phyloP scores from a whole-genome alignment of 2,329 filamentous ascomycete genomes.

The Triangularia setosa region DNA sequence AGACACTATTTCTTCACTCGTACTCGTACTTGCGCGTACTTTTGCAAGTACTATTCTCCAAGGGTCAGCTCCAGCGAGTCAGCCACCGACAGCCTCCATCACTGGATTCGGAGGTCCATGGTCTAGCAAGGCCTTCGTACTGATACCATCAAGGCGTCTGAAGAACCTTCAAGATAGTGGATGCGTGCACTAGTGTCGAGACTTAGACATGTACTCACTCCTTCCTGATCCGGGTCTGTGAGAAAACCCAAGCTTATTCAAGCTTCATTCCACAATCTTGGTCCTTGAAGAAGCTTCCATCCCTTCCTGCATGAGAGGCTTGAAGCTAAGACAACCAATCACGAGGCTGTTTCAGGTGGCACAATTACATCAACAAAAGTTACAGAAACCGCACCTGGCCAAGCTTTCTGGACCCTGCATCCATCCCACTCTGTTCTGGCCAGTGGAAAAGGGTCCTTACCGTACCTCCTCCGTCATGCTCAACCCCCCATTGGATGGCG shows the following conservation, averaged over 20 bases:
- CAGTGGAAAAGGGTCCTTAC: constrained; percentile 16
- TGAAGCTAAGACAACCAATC: background rate
- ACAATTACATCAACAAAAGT: constrained; percentile 6
- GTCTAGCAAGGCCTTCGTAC: no score
- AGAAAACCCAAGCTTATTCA: background rate
- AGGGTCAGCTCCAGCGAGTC: background rate
- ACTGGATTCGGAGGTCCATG: no score
- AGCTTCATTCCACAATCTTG: background rate
- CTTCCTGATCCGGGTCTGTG: background rate
- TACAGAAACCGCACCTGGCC: background rate
- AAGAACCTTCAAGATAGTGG: background rate
- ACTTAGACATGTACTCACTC: background rate
- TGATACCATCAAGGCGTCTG: no score
- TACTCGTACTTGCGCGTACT: no score
- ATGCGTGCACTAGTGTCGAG: background rate
- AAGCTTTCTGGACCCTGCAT: constrained; percentile 19
- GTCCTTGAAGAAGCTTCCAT: background rate
- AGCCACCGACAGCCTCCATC: no score
- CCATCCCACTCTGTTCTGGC: constrained; percentile 11
- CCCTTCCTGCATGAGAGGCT: background rate
- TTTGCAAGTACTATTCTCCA: background rate
- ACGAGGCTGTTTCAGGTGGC: background rate
- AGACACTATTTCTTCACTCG: no score
- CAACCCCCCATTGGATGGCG: constrained; percentile 23
- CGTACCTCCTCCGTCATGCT: constrained; percentile 13